These are phyloP conservation scores for Picochlorum sp. DNA, from an alignment of 139 green algal species.

Conservation along the genomic window DNA sequence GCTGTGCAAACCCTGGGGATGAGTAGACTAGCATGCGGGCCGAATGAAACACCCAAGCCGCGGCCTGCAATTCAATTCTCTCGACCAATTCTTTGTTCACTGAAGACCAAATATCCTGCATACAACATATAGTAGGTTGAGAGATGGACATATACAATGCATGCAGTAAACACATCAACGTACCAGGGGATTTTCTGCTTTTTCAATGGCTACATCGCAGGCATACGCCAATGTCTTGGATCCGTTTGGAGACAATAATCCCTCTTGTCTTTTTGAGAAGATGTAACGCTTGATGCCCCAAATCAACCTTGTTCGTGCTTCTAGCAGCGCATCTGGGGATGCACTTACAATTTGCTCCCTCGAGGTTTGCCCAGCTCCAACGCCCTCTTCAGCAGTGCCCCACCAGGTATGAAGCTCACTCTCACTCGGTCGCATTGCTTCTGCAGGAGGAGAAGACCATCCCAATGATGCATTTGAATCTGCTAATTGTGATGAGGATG, in stretches of 20 bases:
- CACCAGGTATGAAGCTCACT: neutral
- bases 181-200: neutral
- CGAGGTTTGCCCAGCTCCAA: neutral
- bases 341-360: neutral
- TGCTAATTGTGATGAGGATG: too few relatives aligned
- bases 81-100: neutral
- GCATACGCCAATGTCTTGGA: neutral
- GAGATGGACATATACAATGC: too few relatives aligned
- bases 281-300: constrained; percentile 1
- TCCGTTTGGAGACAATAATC: neutral
- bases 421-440: too few relatives aligned
- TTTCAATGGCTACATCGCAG: neutral
- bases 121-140: neutral
- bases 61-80: neutral
- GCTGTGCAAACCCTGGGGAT: neutral
- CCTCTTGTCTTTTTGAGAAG: neutral
- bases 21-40: neutral
- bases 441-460: too few relatives aligned
- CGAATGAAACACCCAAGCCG: neutral
- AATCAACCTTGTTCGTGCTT: neutral
- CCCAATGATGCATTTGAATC: too few relatives aligned
- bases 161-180: neutral
- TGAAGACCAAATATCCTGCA: neutral
- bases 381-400: neutral
- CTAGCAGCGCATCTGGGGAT: neutral